Evolutionary conservation across 495 filamentous ascomycete genomes (phyloP).

Genomic region (Talaromyces wortmannii): DNA sequence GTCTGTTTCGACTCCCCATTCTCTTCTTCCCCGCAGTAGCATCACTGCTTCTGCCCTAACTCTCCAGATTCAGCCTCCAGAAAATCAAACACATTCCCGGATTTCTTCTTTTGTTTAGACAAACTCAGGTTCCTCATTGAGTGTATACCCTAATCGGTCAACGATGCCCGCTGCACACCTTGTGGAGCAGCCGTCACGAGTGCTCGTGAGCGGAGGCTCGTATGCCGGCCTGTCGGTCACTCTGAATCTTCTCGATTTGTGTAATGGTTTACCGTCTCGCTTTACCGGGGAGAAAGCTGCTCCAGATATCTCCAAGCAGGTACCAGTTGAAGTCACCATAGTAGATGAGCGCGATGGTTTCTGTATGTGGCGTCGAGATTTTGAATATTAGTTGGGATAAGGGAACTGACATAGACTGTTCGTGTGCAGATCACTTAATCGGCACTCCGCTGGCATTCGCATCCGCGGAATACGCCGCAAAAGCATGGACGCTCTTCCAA

Average conservation of each 20-base stretch:
- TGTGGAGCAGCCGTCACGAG: neutral
- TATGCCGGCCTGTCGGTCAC: conserved; percentile 58
- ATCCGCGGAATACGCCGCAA: conserved; percentile 43
- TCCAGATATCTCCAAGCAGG: conserved; percentile 18
- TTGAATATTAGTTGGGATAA: neutral
- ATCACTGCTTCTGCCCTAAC: neutral
- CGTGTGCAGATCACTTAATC: conserved; percentile 47
- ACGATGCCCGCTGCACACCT: neutral
- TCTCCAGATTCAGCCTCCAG: conserved; percentile 4
- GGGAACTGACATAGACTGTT: neutral
- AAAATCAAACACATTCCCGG: conserved; percentile 14
- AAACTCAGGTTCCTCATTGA: neutral
- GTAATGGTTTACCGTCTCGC: conserved; percentile 32
- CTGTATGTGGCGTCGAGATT: conserved; percentile 36
- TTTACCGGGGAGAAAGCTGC: conserved; percentile 18
- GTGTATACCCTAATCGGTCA: neutral
- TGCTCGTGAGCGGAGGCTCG: conserved; percentile 49
- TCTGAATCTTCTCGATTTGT: conserved; percentile 54
- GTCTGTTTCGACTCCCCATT: too few species aligned
- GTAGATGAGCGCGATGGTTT: conserved; percentile 67
- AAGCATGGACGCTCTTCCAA: conserved; percentile 55
- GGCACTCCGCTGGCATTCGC: conserved; percentile 57
- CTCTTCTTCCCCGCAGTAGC: neutral
- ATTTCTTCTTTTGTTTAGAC: too few species aligned
- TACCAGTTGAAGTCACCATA: conserved; percentile 56